Conservation (phyloP, 1,284 basidiomycete species). For the Malassezia dermatis region DNA sequence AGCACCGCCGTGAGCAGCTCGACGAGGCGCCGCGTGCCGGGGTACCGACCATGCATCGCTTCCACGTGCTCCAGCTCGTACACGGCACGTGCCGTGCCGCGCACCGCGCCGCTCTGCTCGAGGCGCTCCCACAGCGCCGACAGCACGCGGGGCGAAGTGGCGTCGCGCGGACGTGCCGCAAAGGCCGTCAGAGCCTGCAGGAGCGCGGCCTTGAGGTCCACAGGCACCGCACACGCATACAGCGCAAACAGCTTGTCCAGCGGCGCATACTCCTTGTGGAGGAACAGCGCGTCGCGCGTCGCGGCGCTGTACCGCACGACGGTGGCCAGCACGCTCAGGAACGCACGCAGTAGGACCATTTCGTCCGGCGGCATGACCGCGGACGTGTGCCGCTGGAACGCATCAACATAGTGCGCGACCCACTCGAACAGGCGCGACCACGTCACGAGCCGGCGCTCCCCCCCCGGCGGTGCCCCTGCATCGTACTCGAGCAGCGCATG, state of each 20-base stretch:
- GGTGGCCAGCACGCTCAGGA: constrained; percentile 67
- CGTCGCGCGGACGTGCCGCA: constrained; percentile 24
- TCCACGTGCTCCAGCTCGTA: constrained; percentile 75
- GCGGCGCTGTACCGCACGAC: constrained; percentile 68
- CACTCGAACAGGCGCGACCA: constrained; percentile 45
- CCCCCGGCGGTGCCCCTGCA: constrained; percentile 15
- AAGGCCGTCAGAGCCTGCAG: constrained; percentile 77
- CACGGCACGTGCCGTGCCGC: constrained; percentile 22
- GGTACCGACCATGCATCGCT: constrained; percentile 64
- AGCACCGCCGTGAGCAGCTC: constrained; percentile 65
- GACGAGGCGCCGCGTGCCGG: constrained; percentile 76
- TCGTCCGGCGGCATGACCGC: constrained; percentile 60
- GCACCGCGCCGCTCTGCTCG: constrained; percentile 61
- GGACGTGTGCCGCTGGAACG: constrained; percentile 21
- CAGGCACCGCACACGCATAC: constrained; percentile 51
- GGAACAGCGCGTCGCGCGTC: constrained; percentile 67
- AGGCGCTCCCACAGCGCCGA: constrained; percentile 69
- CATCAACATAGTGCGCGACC: constrained; percentile 44
- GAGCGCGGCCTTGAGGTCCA: constrained; percentile 82
- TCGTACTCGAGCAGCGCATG: constrained; percentile 37
- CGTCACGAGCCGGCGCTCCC: constrained; percentile 35
- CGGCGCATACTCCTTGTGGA: constrained; percentile 61
- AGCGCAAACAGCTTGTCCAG: constrained; percentile 61
- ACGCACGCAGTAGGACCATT: constrained; percentile 66
- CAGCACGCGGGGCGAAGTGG: constrained; percentile 55